Evolutionary conservation across 75 land plant species (phyloP), one percentile per base, ranked within the genome.

Genomic region (Sequoia sempervirens): DNA sequence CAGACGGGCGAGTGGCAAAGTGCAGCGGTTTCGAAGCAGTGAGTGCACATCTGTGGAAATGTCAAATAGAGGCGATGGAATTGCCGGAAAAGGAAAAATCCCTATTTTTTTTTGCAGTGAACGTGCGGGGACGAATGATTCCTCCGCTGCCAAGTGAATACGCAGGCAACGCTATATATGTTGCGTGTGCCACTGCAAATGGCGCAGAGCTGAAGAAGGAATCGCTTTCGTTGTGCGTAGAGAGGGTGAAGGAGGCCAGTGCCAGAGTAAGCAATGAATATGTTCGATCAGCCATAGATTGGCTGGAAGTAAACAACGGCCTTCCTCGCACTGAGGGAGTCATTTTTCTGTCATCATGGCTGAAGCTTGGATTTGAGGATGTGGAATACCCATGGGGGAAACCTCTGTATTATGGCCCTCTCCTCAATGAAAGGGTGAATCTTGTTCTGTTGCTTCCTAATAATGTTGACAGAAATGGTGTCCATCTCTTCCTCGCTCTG

Each of bases 91-190:
- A 38, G n/a, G 74, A 79, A 9, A 83, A 80, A 61, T 87, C 89
- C 23, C 50, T 85, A 28, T 74, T 80, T 11, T 23, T 87, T 23
- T 84, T 90, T 15, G 89, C 91, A 8, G 89, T 81, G 46, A 84
- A 90, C 54, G 89, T 83, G 68, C 52, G 91, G 47, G 66, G 75
- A 11, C 83, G 89, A 34, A 13, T 87, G 69, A 7, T n/a, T 18
- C 89, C 87, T 3, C 64, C 89, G 40, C 72, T 90, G 4, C 87
- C 89, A 4, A 80, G 74, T 2, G 86, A 80, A 9, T 90, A 80
- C 54, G 85, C 88, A 34, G 91, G 91, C n/a, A 90, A 90, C 47
- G 89, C 83, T 12, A 84, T 87, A 15, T 90, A 82, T 79, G 89
- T 85, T 32, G 84, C 89, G 26, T 85, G 82, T 50, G 61, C 86